Conservation (phyloP, 2,329 filamentous ascomycete species). For the Stagonosporopsis chrysanthemi region DNA sequence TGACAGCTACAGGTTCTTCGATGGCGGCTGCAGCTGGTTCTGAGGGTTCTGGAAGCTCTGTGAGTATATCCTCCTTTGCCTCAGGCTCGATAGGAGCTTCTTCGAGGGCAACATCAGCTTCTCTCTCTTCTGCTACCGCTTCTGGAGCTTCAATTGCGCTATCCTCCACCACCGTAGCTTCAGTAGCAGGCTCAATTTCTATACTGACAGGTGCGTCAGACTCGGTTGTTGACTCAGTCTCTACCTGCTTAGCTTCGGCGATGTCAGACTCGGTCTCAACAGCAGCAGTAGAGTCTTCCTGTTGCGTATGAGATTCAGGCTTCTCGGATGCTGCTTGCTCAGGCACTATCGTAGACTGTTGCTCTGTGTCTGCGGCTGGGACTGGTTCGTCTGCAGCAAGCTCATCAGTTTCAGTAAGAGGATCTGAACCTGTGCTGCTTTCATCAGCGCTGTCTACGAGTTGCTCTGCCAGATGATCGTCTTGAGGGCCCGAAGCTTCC, state of each 20-base stretch:
- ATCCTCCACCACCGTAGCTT: neutral
- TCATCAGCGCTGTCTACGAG: neutral
- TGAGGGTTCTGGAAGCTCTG: neutral
- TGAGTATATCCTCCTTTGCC: neutral
- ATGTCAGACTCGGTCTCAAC: neutral
- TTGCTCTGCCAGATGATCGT: neutral
- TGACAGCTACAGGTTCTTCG: neutral
- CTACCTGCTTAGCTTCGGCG: neutral
- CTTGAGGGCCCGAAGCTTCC: neutral
- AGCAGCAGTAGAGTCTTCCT: neutral
- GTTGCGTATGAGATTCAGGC: neutral
- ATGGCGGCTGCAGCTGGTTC: neutral
- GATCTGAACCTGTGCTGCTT: neutral
- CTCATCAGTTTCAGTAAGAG: neutral
- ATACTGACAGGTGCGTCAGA: neutral
- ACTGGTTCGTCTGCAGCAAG: neutral
- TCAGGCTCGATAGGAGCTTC: neutral
- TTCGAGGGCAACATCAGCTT: conserved; percentile 1
- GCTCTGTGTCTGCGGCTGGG: neutral
- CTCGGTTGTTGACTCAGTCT: neutral
- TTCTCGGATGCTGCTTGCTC: conserved; percentile 1
- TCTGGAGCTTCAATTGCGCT: neutral
- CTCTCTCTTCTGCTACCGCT: neutral
- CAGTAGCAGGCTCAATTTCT: neutral
- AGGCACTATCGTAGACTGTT: neutral